A percentile compares a stretch with the other conserved stretches of the same genome.
phyloP scores from a whole-genome alignment of 768 basidiomycete genomes.

The Leccinum variicolor region DNA sequence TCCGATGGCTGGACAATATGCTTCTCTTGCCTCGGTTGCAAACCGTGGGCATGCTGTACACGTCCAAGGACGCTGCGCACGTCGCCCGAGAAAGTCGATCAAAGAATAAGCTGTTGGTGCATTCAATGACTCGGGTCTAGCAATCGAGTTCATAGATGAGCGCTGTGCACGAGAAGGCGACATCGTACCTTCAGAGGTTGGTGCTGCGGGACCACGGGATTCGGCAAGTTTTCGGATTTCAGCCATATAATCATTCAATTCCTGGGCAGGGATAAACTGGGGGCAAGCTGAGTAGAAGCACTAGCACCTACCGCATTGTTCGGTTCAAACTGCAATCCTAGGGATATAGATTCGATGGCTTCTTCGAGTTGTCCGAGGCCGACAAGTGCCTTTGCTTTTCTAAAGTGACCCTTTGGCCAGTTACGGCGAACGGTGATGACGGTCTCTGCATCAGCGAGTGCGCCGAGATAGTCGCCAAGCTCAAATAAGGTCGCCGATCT shows the following conservation, averaged over 20 bases:
- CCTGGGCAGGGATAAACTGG: constrained; percentile 20
- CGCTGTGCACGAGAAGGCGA: not conserved
- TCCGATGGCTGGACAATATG: not conserved
- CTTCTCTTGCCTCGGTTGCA: constrained; percentile 14
- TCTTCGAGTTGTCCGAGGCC: constrained; percentile 67
- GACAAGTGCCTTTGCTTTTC: constrained; percentile 85
- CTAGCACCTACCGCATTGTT: constrained; percentile 48
- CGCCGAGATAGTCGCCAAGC: constrained; percentile 67
- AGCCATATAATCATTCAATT: constrained; percentile 31
- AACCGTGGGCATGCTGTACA: constrained; percentile 7
- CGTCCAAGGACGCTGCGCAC: constrained; percentile 16
- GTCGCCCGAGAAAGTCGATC: not conserved
- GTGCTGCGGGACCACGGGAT: constrained; percentile 1
- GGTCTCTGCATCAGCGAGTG: constrained; percentile 86
- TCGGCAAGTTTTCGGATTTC: constrained; percentile 28
- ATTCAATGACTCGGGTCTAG: not conserved
- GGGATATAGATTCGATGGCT: constrained; percentile 74
- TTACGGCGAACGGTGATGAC: constrained; percentile 80
- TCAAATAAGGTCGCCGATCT: constrained; percentile 86
- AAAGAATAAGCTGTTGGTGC: constrained; percentile 4
- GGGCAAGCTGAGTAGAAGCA: not conserved
- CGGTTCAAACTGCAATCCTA: constrained; percentile 85
- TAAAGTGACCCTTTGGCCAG: constrained; percentile 96
- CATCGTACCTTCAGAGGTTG: not conserved
- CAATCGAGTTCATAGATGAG: not conserved